Base-by-base conservation (phyloP, 1,284 basidiomycete species). In the Boletus albobrunnescens region DNA sequence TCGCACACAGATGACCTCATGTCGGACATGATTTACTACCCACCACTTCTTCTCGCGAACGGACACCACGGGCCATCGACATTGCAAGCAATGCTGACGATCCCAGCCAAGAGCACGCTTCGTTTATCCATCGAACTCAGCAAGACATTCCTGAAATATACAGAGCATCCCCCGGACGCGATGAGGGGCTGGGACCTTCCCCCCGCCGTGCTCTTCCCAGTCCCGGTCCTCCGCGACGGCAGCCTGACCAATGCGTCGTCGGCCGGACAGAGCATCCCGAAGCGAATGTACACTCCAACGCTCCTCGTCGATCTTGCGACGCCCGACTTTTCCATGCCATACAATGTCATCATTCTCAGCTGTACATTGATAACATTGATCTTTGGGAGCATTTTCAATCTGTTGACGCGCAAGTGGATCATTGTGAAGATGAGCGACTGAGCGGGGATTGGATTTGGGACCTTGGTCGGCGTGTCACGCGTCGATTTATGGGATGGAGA, bases 271-370 rank as follows among this genome's bases (percentile, higher is more conserved):
- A 41, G 33, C 35, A 49, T 53, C 41, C 42, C 42, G 54, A 31
- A 43, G 41, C 36, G 83, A 35, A 78, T 94, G 46, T 97, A 95
- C 67, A 91, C 91, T 1, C 74, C 82, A 0, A 78, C 86, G 11
- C 75, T 93, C 16, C 79, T 99, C 22, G 81, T 96, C 35, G 91
- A 96, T 65, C 76, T 97, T 20, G 89, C 95, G 8, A 94, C 92
- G 8, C 96, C 96, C 0, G 95, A 99, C 70, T 99, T 99, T 68
- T 94, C 90, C 61, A 98, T 99, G 94, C 94, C 95, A 11, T 99
- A 98, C 72, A 99, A 98, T 69, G 94, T 98, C 53, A 98, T 98
- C 67, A 95, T 96, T 61, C 87, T 97, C 75, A 93, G 83, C 47
- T 91, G 85, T 61, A 94, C 92, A 9, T 73, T 96, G 40, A 80